These are phyloP conservation scores for Claviceps purpurea DNA, from an alignment of 2,329 filamentous ascomycete genomes.

Conservation along the genomic window DNA sequence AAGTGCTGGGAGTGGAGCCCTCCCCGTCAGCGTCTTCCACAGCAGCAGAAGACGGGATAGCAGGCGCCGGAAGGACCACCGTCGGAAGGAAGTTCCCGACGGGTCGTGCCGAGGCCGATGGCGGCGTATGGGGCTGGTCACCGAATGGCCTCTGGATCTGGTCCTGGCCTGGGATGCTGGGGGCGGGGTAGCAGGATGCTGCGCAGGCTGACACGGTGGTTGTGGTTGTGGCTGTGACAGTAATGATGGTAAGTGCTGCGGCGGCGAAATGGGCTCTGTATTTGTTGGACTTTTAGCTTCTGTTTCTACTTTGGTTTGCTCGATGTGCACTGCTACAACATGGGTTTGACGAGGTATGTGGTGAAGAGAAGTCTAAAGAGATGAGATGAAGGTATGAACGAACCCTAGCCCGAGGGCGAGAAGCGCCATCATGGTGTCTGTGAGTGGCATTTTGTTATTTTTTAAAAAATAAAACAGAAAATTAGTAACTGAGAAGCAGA, in stretches of 20 bases:
- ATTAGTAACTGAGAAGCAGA: too few relatives aligned
- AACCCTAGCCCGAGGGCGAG: slow-evolving; percentile 1
- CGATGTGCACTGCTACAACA: too few relatives aligned
- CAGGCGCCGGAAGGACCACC: not conserved
- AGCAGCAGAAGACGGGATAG: not conserved
- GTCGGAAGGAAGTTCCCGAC: not conserved
- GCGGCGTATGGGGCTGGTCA: too few relatives aligned
- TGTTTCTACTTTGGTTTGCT: too few relatives aligned
- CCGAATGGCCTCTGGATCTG: too few relatives aligned
- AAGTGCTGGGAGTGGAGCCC: too few relatives aligned
- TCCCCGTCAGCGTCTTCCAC: not conserved
- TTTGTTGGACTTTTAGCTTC: not conserved
- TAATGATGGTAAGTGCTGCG: slow-evolving; percentile 11
- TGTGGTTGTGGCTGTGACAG: slow-evolving; percentile 15
- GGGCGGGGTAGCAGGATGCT: slow-evolving; percentile 12
- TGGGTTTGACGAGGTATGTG: too few relatives aligned
- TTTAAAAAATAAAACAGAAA: too few relatives aligned
- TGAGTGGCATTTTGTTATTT: not conserved
- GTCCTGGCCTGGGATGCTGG: too few relatives aligned
- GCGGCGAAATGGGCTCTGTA: slow-evolving; percentile 12
- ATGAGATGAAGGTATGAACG: not conserved
- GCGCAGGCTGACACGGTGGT: slow-evolving; percentile 17
- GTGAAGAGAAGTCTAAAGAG: not conserved
- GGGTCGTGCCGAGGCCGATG: too few relatives aligned
- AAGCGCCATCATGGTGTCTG: not conserved